Base-by-base conservation (phyloP, 805 yeast genomes). In the Barnettozyma pratensis region DNA sequence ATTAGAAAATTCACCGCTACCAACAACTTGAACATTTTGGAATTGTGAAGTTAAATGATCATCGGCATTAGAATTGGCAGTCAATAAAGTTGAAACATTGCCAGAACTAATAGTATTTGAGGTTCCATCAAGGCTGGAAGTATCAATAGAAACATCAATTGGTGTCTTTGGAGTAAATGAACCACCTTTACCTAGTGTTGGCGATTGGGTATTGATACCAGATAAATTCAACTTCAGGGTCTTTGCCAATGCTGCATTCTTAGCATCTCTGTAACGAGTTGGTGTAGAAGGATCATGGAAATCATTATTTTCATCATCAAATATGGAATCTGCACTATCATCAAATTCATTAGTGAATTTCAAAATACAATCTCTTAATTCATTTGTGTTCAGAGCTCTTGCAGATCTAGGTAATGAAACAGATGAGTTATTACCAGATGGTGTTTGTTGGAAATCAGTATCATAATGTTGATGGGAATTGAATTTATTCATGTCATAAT, bases 1-100 rank as follows among this genome's bases (percentile, higher is more conserved):
- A 26, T 80, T 73, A 3, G 97, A 89, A 60, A 94, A 94, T 65
- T 89, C 96, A 27, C 99, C 98, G 35, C 77, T 72, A 3, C 96
- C 96, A 26, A 92, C 70, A 41, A 83, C 68, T 40, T 75, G 74
- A 40, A 92, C 91, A 53, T 84, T 81, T 26, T 83, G 60, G 52
- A 79, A 79, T 55, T 73, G 73, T 10, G 76, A 71, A 37, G 69
- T 61, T 29, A 79, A 60, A 60, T 77, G 80, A 34, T 68, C 68
- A 57, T 73, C 78, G 26, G 53, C 43, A 29, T 46, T 42, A 4
- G 53, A 37, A 7, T 49, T 67, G 7, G 68, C 66, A 27, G 52
- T 48, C n/a, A 50, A 45, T 25, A 48, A 46, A 1, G 58, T 44
- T 6, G 61, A 56, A 8, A 49, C 52, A 34, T 47, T 56, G 6